Evolutionary conservation across 805 yeast genomes (phyloP).

Genomic region (Monosporozyma siamensis): DNA sequence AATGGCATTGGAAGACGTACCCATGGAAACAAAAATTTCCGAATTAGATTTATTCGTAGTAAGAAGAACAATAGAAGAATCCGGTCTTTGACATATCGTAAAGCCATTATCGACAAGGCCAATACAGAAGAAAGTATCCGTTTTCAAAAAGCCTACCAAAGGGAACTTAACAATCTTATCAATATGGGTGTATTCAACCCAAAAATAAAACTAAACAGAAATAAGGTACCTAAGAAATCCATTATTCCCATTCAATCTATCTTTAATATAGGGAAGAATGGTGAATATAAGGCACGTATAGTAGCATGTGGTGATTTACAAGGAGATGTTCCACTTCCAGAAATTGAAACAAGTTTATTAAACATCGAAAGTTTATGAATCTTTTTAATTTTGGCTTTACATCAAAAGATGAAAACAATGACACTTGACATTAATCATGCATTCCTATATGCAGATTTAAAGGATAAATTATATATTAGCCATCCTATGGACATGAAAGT

Average conservation of each 20-base stretch:
- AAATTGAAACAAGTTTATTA: neutral
- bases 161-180: conserved; percentile 4
- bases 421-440: conserved; percentile 6
- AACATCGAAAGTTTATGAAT: neutral
- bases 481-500: neutral
- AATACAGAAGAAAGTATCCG: neutral
- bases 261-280: conserved; percentile 5
- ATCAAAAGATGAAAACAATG: neutral
- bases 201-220: neutral
- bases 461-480: conserved; percentile 1
- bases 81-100: neutral
- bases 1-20: too few species aligned
- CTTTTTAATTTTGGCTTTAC: neutral
- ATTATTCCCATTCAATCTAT: conserved; percentile 2
- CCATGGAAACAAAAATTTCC: too few species aligned
- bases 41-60: too few species aligned
- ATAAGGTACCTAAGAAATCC: neutral
- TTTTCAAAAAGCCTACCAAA: conserved; percentile 1
- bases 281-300: conserved; percentile 6
- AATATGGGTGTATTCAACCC: conserved; percentile 2
- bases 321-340: neutral
- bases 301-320: conserved; percentile 9
- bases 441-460: conserved; percentile 1
- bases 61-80: too few species aligned
- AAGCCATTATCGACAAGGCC: conserved; percentile 6